These are phyloP conservation scores for Triticum aestivum DNA, from an alignment of 176 grass and related monocot genomes.

Conservation along the genomic window IWGSC_CS_RefSeq_v2.1 NC_057808.1:453987921-453988420, in stretches of 20 bases:
- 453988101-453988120: neutral
- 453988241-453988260: too few species aligned
- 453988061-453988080: neutral
- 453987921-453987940: neutral
- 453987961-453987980: too few species aligned
- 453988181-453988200: neutral
- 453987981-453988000: neutral
- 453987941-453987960: neutral
- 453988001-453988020: too few species aligned
- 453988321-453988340: too few species aligned
- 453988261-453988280: too few species aligned
- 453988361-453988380: too few species aligned
- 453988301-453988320: too few species aligned
- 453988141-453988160: neutral
- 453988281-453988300: too few species aligned
- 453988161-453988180: neutral
- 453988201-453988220: neutral
- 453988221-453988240: too few species aligned
- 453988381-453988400: too few species aligned
- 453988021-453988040: neutral
- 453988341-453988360: too few species aligned
- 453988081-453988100: neutral
- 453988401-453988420: too few species aligned
- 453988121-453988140: neutral
- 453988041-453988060: neutral